Base-by-base conservation (phyloP, 1,139 yeast species). In the Kazachstania sp. region DNA sequence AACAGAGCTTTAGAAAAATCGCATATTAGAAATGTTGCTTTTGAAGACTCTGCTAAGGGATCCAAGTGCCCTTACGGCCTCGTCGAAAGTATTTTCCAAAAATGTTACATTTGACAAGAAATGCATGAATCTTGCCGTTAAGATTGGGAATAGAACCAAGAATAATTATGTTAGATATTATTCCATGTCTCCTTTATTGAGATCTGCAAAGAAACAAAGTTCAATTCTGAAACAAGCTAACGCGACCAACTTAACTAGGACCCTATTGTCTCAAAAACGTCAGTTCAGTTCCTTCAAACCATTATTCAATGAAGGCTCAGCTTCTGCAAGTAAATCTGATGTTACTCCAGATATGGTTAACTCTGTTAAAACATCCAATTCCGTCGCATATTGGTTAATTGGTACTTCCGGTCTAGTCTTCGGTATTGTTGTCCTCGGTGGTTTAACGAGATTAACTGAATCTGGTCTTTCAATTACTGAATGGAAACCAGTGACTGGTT, bases 401-500 rank as follows among this genome's bases (percentile, higher is more conserved):
- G 94, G 95, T n/a, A 83, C 95, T 1, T 86, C 97, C 1, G 83
- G 86, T 1, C 71, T 92, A 30, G 96, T 94, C 2, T 92, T 92
- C 66, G 96, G 95, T 39, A 94, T 94, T 51, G 97, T 92, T 15
- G 83, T 94, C n/a, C 73, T 94, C 5, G 99, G 98, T 44, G 99
- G 99, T 0, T 74, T 94, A 45, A 94, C 98, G 0, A 76, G 99
- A 59, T 73, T 94, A 43, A 94, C 98, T 0, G 98, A 94, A 64
- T 86, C 95, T 2, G 99, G 98, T 0, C 72, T 94, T 44, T 86
- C 95, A 43, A 94, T 94, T 63, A 92, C 98, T 1, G 98, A 94
- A 66, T 94, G 99, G 99, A 86, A 82, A 64, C 99, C 99, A 1
- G 90, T 94, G 31, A 88, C 98, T 0, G 99, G 99, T 38, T 71